Evolutionary conservation across 768 basidiomycete genomes (phyloP).

Genomic region (Serendipita indica): DNA sequence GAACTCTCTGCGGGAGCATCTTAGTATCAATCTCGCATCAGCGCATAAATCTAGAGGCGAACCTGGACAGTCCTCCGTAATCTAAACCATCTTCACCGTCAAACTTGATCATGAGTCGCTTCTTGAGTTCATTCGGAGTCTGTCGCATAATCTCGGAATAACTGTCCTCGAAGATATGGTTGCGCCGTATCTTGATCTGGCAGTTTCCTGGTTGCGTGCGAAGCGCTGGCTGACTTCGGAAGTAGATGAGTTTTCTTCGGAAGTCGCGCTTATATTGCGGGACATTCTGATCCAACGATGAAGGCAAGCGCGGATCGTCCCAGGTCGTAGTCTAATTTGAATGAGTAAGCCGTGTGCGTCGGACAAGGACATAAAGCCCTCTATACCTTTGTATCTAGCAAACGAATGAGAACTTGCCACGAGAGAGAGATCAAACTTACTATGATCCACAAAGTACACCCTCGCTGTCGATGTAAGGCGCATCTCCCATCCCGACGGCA

Average conservation of each 20-base stretch:
- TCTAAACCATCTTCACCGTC: slow-evolving; percentile 70
- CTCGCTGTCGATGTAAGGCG: slow-evolving; percentile 68
- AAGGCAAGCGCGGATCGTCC: slow-evolving; percentile 84
- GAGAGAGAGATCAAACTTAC: slow-evolving; percentile 32
- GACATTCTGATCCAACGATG: slow-evolving; percentile 67
- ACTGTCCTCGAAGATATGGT: slow-evolving; percentile 73
- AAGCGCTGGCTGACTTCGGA: slow-evolving; percentile 81
- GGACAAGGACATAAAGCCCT: not conserved
- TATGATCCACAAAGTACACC: slow-evolving; percentile 90
- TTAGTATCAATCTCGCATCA: not conserved
- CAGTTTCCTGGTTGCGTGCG: slow-evolving; percentile 63
- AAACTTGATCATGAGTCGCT: slow-evolving; percentile 56
- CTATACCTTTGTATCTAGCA: slow-evolving; percentile 16
- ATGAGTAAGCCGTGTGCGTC: slow-evolving; percentile 14
- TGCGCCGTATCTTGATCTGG: slow-evolving; percentile 69
- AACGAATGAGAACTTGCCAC: not conserved
- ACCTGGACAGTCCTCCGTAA: slow-evolving; percentile 66
- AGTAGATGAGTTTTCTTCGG: slow-evolving; percentile 80
- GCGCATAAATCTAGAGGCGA: slow-evolving; percentile 14
- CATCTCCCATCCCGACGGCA: slow-evolving; percentile 95
- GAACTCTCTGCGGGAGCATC: slow-evolving; percentile 46
- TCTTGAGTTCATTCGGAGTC: slow-evolving; percentile 54
- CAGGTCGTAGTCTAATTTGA: slow-evolving; percentile 59
- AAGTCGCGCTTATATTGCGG: slow-evolving; percentile 96
- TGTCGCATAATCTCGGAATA: slow-evolving; percentile 74